These are phyloP conservation scores for Actinomortierella ambigua DNA, from an alignment of 371 early-diverging fungal species.

Conservation along the genomic window DNA sequence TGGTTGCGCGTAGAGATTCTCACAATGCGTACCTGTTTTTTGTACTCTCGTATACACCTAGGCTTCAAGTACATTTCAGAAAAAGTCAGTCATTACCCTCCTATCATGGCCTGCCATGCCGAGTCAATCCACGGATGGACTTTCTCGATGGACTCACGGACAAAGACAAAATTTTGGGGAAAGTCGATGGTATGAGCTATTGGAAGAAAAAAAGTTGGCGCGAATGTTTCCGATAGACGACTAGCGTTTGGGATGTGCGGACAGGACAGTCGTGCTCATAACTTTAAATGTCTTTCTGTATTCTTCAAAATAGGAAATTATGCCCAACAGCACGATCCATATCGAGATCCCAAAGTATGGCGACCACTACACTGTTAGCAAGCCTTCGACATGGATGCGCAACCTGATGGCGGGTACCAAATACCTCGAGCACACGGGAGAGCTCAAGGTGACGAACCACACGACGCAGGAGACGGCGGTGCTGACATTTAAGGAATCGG, in stretches of 20 bases:
- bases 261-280: too few species aligned
- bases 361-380: conserved; percentile 76
- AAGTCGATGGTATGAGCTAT: conserved; percentile 51
- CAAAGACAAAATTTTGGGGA: conserved; percentile 85
- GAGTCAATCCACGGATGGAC: conserved; percentile 62
- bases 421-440: conserved; percentile 82
- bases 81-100: conserved; percentile 87
- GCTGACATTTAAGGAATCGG: conserved; percentile 66
- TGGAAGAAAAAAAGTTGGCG: neutral
- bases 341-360: conserved; percentile 60
- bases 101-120: conserved; percentile 81
- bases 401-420: conserved; percentile 78
- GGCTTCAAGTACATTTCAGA: conserved; percentile 83
- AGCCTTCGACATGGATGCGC: conserved; percentile 80
- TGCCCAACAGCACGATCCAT: conserved; percentile 69
- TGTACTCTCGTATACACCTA: neutral
- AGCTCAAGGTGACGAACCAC: conserved; percentile 73
- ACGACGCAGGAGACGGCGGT: conserved; percentile 65
- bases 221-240: neutral
- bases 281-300: neutral
- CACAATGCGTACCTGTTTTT: neutral
- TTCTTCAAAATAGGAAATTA: conserved; percentile 57
- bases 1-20: neutral
- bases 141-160: conserved; percentile 70
- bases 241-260: too few species aligned